Evolutionary conservation across 2,329 filamentous ascomycete genomes (phyloP).

Genomic region (Diplodia scrobiculata): DNA sequence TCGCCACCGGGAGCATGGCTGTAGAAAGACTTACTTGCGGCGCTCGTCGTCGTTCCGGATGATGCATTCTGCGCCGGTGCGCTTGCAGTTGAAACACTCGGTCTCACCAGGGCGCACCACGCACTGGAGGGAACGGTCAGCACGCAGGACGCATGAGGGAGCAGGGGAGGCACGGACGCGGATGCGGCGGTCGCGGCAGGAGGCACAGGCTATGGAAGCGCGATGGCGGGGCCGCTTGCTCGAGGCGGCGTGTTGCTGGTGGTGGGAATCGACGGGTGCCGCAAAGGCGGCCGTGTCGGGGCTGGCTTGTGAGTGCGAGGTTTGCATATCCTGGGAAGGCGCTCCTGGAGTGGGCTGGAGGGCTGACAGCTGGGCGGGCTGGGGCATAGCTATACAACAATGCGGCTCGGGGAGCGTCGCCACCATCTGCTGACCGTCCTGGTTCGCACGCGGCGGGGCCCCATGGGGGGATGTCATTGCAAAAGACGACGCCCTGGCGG

Average conservation of each 20-base stretch:
- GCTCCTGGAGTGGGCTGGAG: not conserved
- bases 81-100: constrained; percentile 57
- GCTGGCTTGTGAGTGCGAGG: constrained; percentile 5
- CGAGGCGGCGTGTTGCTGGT: constrained; percentile 31
- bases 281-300: constrained; percentile 6
- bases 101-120: constrained; percentile 57
- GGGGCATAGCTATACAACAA: constrained; percentile 13
- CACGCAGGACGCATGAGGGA: constrained; percentile 29
- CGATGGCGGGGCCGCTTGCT: constrained; percentile 41
- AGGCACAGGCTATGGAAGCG: constrained; percentile 59
- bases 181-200: constrained; percentile 53
- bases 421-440: constrained; percentile 22
- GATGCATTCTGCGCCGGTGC: constrained; percentile 55
- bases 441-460: constrained; percentile 25
- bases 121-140: constrained; percentile 47
- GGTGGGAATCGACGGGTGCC: constrained; percentile 1
- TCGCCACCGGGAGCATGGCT: not conserved
- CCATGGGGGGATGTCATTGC: constrained; percentile 25
- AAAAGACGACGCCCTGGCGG: constrained; percentile 1
- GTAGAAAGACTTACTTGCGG: constrained; percentile 49
- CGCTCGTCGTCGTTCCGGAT: constrained; percentile 63
- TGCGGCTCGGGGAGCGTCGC: constrained; percentile 21
- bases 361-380: not conserved
- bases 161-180: constrained; percentile 38
- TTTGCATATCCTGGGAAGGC: constrained; percentile 6